Percentiles rank a stretch among this genome's conserved stretches.
These are phyloP conservation scores for Scorias spongiosa DNA, from an alignment of 2,329 filamentous ascomycete species.

Conservation along the genomic window DNA sequence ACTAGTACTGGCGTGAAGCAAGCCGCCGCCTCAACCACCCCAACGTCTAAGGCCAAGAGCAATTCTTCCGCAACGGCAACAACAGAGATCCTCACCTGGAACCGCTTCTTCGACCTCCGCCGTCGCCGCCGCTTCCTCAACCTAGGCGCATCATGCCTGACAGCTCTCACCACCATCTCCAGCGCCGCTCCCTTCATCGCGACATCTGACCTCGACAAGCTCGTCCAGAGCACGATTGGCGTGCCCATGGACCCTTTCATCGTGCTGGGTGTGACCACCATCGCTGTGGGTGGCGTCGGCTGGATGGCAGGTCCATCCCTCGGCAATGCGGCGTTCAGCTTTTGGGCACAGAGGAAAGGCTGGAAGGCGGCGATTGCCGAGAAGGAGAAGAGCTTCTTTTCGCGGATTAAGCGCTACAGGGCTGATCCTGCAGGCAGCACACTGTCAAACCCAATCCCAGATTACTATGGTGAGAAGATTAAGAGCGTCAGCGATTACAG, in stretches of 20 bases:
- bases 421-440: conserved; percentile 84
- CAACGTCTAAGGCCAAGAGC: too few species aligned
- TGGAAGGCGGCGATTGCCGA: conserved; percentile 53
- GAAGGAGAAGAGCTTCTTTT: conserved; percentile 92
- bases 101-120: conserved; percentile 82
- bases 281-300: conserved; percentile 62
- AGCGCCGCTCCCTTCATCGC: conserved; percentile 52
- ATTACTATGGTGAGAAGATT: conserved; percentile 98
- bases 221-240: conserved; percentile 52
- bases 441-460: conserved; percentile 81
- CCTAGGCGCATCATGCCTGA: conserved; percentile 57
- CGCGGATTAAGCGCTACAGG: conserved; percentile 76
- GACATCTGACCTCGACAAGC: conserved; percentile 54
- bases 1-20: not conserved
- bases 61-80: not conserved
- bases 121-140: conserved; percentile 73
- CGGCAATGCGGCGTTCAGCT: conserved; percentile 65
- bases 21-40: not conserved
- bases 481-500: conserved; percentile 81
- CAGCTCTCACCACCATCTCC: conserved; percentile 46
- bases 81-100: conserved; percentile 46
- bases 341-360: conserved; percentile 49
- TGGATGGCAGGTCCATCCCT: conserved; percentile 79
- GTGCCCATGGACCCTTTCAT: conserved; percentile 62
- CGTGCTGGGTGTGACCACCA: conserved; percentile 64